Conservation (phyloP, 2,329 filamentous ascomycete genomes). For the Ophiostoma pallidulum region DNA sequence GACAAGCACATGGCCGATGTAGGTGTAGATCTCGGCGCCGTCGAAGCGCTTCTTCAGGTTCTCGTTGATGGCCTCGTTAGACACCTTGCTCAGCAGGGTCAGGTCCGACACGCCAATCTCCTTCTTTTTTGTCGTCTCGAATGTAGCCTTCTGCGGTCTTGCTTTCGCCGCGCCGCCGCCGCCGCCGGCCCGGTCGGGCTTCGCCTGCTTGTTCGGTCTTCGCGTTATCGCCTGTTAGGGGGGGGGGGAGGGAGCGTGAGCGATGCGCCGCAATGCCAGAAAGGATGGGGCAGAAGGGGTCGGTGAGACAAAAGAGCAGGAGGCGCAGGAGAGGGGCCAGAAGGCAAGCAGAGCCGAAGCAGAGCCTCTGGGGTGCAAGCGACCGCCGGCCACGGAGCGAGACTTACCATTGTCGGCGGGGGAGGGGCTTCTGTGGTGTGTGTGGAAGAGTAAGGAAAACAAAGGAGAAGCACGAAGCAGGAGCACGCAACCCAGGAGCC, state of each 20-base stretch:
- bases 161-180: slow-evolving; percentile 35
- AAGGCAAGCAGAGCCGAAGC: neutral
- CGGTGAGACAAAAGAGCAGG: too few species aligned
- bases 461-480: neutral
- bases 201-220: slow-evolving; percentile 37
- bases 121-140: slow-evolving; percentile 97
- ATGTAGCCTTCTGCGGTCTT: slow-evolving; percentile 90
- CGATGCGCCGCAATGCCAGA: too few species aligned
- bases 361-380: too few species aligned
- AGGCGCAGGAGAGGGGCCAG: too few species aligned
- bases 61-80: slow-evolving; percentile 98
- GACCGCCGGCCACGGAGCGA: neutral
- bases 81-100: slow-evolving; percentile 95
- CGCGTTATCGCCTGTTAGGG: slow-evolving; percentile 38
- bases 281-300: too few species aligned
- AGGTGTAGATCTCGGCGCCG: slow-evolving; percentile 96
- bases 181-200: slow-evolving; percentile 33
- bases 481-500: neutral
- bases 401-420: slow-evolving; percentile 9
- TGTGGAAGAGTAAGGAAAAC: neutral
- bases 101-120: slow-evolving; percentile 97
- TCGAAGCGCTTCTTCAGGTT: slow-evolving; percentile 98
- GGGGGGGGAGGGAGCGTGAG: neutral
- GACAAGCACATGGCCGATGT: slow-evolving; percentile 98
- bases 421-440: neutral